Percentiles rank a stretch among this genome's conserved stretches.
Evolutionary conservation across 129 eudicot genomes (phyloP).

Genomic region (Lactuca sativa): DNA sequence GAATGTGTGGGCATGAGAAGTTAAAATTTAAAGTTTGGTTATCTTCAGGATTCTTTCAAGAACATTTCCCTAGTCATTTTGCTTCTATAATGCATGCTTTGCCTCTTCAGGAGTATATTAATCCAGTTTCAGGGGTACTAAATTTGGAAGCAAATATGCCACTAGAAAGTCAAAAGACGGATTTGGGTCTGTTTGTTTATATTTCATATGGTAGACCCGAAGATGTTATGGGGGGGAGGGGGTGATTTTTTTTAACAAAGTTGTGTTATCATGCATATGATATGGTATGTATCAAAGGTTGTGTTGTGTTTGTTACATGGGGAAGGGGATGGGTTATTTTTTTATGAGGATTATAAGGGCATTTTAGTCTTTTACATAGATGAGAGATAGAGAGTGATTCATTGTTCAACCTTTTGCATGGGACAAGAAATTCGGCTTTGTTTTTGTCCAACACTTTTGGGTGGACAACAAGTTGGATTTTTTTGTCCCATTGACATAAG

Average conservation of each 20-base stretch:
- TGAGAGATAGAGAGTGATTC: too few species aligned
- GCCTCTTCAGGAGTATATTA: slow-evolving; percentile 69
- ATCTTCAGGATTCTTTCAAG: slow-evolving; percentile 63
- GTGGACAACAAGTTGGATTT: not conserved
- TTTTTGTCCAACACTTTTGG: too few species aligned
- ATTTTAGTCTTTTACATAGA: not conserved
- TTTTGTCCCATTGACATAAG: not conserved
- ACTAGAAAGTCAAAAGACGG: slow-evolving; percentile 46
- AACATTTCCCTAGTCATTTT: slow-evolving; percentile 66
- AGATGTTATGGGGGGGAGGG: slow-evolving; percentile 61
- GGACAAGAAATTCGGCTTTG: not conserved
- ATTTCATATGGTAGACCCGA: slow-evolving; percentile 83
- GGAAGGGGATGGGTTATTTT: not conserved
- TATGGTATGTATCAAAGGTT: slow-evolving; percentile 48
- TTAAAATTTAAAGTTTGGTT: slow-evolving; percentile 71
- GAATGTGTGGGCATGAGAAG: slow-evolving; percentile 50
- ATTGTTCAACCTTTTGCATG: too few species aligned
- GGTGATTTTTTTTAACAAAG: slow-evolving; percentile 66
- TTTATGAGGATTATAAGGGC: not conserved
- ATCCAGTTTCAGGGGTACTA: slow-evolving; percentile 65
- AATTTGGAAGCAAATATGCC: slow-evolving; percentile 65
- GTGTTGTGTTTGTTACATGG: not conserved
- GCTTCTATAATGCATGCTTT: slow-evolving; percentile 49
- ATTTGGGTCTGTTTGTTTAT: slow-evolving; percentile 75
- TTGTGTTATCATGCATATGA: slow-evolving; percentile 71